A percentile compares a stretch with the other conserved stretches of the same genome.
phyloP scores from a whole-genome alignment of 2,329 filamentous ascomycete genomes.

The Aspergillus neotritici region DNA sequence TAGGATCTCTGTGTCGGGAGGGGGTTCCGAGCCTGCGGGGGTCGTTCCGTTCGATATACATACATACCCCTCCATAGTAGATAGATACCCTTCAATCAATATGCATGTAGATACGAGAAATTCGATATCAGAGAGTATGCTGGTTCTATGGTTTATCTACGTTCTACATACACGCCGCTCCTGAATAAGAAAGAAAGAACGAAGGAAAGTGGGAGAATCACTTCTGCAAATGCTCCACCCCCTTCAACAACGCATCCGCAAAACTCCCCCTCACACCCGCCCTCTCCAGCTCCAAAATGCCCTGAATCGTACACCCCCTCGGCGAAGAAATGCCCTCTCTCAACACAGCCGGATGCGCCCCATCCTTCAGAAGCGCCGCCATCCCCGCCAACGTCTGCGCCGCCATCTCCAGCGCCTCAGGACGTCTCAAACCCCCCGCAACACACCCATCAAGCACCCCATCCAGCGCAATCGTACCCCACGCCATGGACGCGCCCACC shows the following conservation, averaged over 20 bases:
- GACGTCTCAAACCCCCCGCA: constrained; percentile 56
- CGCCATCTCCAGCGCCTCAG: constrained; percentile 57
- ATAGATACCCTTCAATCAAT: too few species aligned
- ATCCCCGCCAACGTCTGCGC: constrained; percentile 57
- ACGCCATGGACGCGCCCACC: constrained; percentile 57
- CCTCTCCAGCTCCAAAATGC: constrained; percentile 55
- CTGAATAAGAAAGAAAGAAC: too few species aligned
- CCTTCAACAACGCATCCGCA: constrained; percentile 45
- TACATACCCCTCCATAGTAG: too few species aligned
- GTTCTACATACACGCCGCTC: too few species aligned
- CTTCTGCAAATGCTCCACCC: constrained; percentile 23
- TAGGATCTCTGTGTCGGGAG: too few species aligned
- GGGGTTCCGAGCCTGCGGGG: too few species aligned
- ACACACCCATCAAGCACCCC: constrained; percentile 57
- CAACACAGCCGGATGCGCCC: constrained; percentile 56
- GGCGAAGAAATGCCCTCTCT: constrained; percentile 59
- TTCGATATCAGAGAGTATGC: too few species aligned
- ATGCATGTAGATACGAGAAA: too few species aligned
- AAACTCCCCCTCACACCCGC: constrained; percentile 51
- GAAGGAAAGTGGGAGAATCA: too few species aligned
- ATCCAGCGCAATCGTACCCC: constrained; percentile 56
- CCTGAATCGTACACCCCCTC: constrained; percentile 58
- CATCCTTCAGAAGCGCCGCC: constrained; percentile 51
- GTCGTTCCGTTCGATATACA: too few species aligned
- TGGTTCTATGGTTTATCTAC: too few species aligned